Evolutionary conservation across 495 filamentous ascomycete genomes (phyloP).

Genomic region (Neurospora cerealis): DNA sequence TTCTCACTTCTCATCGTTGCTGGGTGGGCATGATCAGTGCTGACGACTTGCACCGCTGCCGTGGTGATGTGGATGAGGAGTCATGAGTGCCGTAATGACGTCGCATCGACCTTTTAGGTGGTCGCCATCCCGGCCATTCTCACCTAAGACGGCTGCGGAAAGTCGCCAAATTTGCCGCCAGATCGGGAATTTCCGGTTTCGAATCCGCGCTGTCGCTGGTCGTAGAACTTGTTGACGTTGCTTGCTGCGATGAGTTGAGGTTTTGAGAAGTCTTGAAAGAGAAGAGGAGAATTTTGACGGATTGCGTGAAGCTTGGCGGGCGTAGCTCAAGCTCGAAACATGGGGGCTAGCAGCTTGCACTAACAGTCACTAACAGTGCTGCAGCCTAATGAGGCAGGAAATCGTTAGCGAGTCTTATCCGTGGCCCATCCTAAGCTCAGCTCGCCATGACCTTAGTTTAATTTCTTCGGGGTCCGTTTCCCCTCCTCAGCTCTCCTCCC

Average conservation of each 20-base stretch:
- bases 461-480: neutral
- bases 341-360: neutral
- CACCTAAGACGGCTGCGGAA: no score
- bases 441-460: neutral
- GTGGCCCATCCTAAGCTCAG: no score
- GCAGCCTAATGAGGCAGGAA: no score
- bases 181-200: neutral
- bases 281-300: neutral
- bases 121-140: neutral
- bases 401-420: neutral
- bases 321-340: neutral
- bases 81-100: neutral
- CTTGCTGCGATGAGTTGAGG: neutral
- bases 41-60: neutral
- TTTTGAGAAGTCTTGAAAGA: neutral
- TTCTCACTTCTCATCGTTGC: neutral
- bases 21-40: no score
- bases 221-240: neutral
- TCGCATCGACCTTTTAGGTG: neutral
- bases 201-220: neutral
- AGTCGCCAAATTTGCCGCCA: no score
- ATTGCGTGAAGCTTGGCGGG: neutral
- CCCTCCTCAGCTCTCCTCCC: neutral
- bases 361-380: neutral
- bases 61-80: neutral